Base-by-base conservation (phyloP, 495 filamentous ascomycete genomes). In the Penicillium tannophilum region DNA sequence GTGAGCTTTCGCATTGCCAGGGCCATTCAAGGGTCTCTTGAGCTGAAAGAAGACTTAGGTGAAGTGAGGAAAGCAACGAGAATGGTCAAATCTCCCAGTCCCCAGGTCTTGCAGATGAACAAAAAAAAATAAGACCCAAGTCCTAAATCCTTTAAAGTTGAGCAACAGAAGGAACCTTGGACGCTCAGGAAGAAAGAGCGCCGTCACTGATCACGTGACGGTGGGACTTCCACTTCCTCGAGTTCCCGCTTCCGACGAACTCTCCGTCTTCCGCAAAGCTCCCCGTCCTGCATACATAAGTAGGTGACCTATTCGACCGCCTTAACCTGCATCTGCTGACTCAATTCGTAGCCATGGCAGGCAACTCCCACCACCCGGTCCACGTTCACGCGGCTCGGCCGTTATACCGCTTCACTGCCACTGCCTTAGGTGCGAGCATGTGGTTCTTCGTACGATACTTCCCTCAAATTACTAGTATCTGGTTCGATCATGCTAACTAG, bases 371-470 rank as follows among this genome's bases (percentile, higher is more conserved):
- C 69, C 89, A 91, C 72, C 89, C 89, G 51, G 80, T 91, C 65
- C 86, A 90, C 71, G 72, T 90, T 63, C 88, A 90, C 71, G 88
- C 87, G 56, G 80, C 74, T 45, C 86, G 90, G 54, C 87, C 85
- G 53, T 68, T 96, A 67, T 95, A 98, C 77, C 83, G 91, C 67
- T 89, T 90, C 70, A 80, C 87, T 43, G 94, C 90, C 44, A 97
- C 91, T 28, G 88, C 86, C 53, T 77, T 99, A 50, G 91, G 92
- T 59, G 94, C 94, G 20, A 89, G 88, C 78, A 99, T 98, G 95
- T 99, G 94, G 94, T 98, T 98, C 79, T 98, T 92, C 75, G 94
- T 98, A 84, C 67, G 90, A 67, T 46, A 23, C 20, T 23, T 59
- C 33, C 35, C 8, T 30, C 20, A 23, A 23, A 23, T 1, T 23